Conservation (phyloP, 306 rosid species). For the Canavalia gladiata region DNA sequence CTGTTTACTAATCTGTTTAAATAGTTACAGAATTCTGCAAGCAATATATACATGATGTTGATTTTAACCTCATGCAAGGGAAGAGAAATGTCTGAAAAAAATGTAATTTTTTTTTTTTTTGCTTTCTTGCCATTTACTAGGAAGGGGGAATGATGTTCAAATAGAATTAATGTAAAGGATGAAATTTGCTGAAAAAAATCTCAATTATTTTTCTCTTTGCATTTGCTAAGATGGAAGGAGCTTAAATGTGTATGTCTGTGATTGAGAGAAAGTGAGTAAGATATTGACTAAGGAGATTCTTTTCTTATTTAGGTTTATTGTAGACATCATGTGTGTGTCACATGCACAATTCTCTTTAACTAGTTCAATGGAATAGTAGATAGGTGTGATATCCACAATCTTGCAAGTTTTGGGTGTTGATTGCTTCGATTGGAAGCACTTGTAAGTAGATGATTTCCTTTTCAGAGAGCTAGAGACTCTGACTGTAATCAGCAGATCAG, state of each 20-base stretch:
- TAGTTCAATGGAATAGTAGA: background rate
- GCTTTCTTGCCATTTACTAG: background rate
- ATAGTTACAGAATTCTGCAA: constrained; percentile 1
- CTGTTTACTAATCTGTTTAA: background rate
- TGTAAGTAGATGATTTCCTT: constrained; percentile 13
- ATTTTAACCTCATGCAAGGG: background rate
- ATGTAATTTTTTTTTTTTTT: background rate
- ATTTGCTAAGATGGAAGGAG: constrained; percentile 1
- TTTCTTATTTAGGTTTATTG: background rate
- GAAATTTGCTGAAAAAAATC: background rate
- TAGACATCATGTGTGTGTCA: background rate
- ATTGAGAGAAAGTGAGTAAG: background rate
- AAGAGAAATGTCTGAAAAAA: background rate
- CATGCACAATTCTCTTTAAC: background rate
- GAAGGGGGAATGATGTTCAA: background rate
- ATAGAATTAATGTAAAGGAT: background rate
- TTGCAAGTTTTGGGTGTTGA: constrained; percentile 31
- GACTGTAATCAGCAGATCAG: constrained; percentile 12
- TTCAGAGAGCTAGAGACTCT: constrained; percentile 28
- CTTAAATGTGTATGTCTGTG: background rate
- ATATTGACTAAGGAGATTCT: constrained; percentile 2
- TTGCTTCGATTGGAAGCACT: constrained; percentile 35
- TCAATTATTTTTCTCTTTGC: background rate
- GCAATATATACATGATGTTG: background rate
- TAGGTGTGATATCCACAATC: constrained; percentile 15